These are phyloP conservation scores for Styphnolobium japonicum DNA, from an alignment of 306 rosid genomes.

Conservation along the genomic window DNA sequence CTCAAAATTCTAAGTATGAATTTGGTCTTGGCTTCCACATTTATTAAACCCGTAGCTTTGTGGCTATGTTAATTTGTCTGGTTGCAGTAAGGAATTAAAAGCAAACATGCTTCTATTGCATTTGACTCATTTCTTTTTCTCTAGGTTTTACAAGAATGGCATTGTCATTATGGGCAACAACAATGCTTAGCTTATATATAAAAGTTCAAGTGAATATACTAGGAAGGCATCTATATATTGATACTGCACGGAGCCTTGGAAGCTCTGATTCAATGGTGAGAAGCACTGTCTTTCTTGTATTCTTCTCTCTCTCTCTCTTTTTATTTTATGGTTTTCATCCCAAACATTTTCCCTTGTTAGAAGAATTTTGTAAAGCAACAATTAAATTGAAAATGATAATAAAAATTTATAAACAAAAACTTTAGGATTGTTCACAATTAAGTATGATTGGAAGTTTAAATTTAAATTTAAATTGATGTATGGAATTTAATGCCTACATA, in stretches of 20 bases:
- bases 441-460: too few species aligned
- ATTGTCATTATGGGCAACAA: conserved; percentile 79
- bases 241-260: conserved; percentile 77
- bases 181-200: conserved; percentile 77
- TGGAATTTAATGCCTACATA: too few species aligned
- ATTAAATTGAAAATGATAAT: neutral
- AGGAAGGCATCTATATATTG: conserved; percentile 89
- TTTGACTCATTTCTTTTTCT: conserved; percentile 25
- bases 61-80: neutral
- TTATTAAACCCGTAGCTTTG: conserved; percentile 14
- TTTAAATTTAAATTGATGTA: too few species aligned
- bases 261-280: conserved; percentile 58
- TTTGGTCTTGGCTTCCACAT: conserved; percentile 3
- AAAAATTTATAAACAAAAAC: too few species aligned
- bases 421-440: neutral
- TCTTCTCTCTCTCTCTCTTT: neutral
- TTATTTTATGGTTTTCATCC: too few species aligned
- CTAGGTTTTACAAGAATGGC: conserved; percentile 91
- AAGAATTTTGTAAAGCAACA: neutral
- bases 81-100: conserved; percentile 2
- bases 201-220: conserved; percentile 96
- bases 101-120: conserved; percentile 8
- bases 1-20: conserved; percentile 83
- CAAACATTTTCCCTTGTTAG: neutral
- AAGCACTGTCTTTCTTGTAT: conserved; percentile 24